Conservation (phyloP, 352 stramenopile genomes). For the Saprolegnia parasitica region DNA sequence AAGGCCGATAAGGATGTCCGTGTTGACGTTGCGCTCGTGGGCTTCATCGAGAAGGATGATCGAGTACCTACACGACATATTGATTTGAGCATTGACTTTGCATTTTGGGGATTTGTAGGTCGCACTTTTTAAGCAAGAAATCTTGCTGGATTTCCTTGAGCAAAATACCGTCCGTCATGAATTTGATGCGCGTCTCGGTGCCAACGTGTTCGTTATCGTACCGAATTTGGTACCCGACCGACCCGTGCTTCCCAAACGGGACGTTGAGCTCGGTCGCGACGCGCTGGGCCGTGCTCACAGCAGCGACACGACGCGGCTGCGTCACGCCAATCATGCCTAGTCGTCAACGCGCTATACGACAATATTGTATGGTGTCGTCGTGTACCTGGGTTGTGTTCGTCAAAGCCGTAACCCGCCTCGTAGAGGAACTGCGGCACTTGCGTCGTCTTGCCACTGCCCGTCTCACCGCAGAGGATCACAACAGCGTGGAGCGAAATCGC, state of each 20-base stretch:
- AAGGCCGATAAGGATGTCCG: constrained; percentile 95
- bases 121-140: constrained; percentile 52
- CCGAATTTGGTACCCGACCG: constrained; percentile 97
- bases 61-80: constrained; percentile 43
- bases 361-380: constrained; percentile 19
- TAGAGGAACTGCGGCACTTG: constrained; percentile 99
- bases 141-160: constrained; percentile 94
- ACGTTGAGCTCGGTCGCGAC: constrained; percentile 97
- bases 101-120: too few species aligned
- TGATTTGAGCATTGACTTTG: background rate
- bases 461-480: constrained; percentile 98
- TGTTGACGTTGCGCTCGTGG: constrained; percentile 96
- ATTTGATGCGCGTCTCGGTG: constrained; percentile 92
- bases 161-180: constrained; percentile 99
- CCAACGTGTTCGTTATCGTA: constrained; percentile 95
- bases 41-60: constrained; percentile 92
- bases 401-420: constrained; percentile 85
- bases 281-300: constrained; percentile 95
- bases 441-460: constrained; percentile 97
- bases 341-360: too few species aligned
- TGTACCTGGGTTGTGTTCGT: constrained; percentile 46
- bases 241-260: constrained; percentile 50
- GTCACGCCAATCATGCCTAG: constrained; percentile 90
- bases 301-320: constrained; percentile 97
- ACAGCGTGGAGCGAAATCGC: constrained; percentile 92